Base-by-base conservation (phyloP, 345 rosid genomes). In the Laguncularia racemosa region DNA sequence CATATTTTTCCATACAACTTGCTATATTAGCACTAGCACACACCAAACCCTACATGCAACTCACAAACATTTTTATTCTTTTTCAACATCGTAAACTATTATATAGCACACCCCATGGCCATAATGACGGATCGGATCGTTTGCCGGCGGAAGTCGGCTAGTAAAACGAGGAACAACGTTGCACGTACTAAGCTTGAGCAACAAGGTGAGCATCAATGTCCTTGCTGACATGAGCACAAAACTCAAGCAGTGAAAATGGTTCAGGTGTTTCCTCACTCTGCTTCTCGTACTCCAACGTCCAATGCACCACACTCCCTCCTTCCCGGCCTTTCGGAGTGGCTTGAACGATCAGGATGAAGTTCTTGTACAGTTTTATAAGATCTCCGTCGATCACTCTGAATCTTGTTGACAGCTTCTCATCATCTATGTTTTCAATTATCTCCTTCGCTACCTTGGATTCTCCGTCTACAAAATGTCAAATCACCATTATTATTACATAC, bases 381-480 rank as follows among this genome's bases (percentile, higher is more conserved):
- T 73, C 76, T n/a, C 84, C 81, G 49, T 70, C 76, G 2, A 70
- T 65, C 53, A 73, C 56, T 54, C 44, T 70, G 62, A 59, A 79
- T 1, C 65, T 73, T 4, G 68, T 67, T 2, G 55, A 67, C 15
- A 56, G 28, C n/a, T 76, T 79, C 56, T n/a, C 70, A 40, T 79
- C 70, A 16, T 79, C 81, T 59, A 79, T 64, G 8, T 56, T 62
- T 47, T 75, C 83, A 14, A 78, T 47, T 3, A 61, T 15, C 69
- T 70, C 70, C 65, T 79, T 79, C 2, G 70, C 61, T 12, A 15
- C 46, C 49, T 66, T 61, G 4, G 70, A 14, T 28, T 57, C 55
- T 44, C 78, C 78, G 45, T 68, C 78, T 69, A 19, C 38, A 21
- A 12, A 15, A 11, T 17, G 13, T 16, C 43, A 23, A 23, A n/a